Base-by-base conservation (phyloP, 208 protist genomes). In the Trypanosomatidae sp. region DNA sequence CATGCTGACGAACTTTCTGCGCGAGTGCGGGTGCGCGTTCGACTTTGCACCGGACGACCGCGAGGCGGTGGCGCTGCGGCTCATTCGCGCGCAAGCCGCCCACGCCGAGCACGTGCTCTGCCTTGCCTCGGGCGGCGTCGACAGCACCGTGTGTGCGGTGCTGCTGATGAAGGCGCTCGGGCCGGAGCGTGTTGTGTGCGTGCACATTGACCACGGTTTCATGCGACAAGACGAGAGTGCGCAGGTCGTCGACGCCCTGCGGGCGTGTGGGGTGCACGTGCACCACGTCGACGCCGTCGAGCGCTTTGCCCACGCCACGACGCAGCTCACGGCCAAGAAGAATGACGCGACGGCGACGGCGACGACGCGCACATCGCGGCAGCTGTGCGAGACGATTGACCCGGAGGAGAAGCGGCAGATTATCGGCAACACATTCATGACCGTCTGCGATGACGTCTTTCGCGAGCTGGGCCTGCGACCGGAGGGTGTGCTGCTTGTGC, bases 341-440 rank as follows among this genome's bases (percentile, higher is more conserved):
- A 30, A 71, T 66, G 32, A 70, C 47, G 3, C 56, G 19, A 22
- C 70, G 66, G 78, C 74, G 48, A n/a, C 66, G 69, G n/a, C 30
- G 11, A 35, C 11, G n/a, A 71, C 86, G 56, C n/a, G n/a, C n/a
- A n/a, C n/a, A n/a, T 71, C 62, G 23, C 57, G 68, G 65, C 58
- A 35, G 44, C 56, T 77, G 22, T 82, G 58, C 43, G 62, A 75
- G 38, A 68, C 64, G 6, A 63, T 44, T 20, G 74, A 77, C 19
- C 76, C 92, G 8, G 95, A 98, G 65, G 67, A 92, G 37, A 98
- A 98, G 73, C 83, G 97, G 33, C 96, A 91, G 48, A 98, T 98
- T 35, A 99, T 99, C 65, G 97, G 97, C 33, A 92, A 98, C 72
- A 97, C 90, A 4, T 99, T 99, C 71, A 98, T 99, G 91, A 53